A percentile compares a stretch with the other conserved stretches of the same genome.
These are phyloP conservation scores for Irpex sp. DNA, from an alignment of 1,284 basidiomycete species.

Conservation along the genomic window DNA sequence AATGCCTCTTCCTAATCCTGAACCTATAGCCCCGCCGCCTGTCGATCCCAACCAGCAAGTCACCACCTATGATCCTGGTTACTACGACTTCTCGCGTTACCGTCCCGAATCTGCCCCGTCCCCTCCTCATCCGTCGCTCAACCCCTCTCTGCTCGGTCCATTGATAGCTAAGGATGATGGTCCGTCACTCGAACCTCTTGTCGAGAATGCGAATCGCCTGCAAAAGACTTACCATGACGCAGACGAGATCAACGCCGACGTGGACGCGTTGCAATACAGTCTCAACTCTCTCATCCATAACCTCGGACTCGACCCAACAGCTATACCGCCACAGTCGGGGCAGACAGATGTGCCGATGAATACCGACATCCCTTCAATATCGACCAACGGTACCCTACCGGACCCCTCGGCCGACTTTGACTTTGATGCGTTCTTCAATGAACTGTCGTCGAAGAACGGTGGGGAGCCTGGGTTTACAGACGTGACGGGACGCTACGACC, in stretches of 20 bases:
- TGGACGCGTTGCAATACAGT: constrained; percentile 64
- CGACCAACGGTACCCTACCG: neutral
- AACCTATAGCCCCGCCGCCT: constrained; percentile 10
- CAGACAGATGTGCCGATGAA: neutral
- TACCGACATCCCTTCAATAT: neutral
- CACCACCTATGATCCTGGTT: constrained; percentile 25
- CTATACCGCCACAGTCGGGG: constrained; percentile 14
- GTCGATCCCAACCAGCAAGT: constrained; percentile 21
- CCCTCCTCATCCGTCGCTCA: constrained; percentile 11
- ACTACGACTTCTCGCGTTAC: constrained; percentile 13
- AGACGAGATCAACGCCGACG: constrained; percentile 64
- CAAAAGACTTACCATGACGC: constrained; percentile 59
- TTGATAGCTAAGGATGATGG: constrained; percentile 18
- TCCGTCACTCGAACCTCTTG: constrained; percentile 32
- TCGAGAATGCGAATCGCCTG: constrained; percentile 34
- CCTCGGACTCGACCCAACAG: constrained; percentile 55
- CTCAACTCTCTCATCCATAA: constrained; percentile 72
- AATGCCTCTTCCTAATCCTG: constrained; percentile 11
- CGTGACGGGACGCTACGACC: constrained; percentile 30
- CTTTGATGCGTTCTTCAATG: constrained; percentile 42
- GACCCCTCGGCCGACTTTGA: constrained; percentile 35
- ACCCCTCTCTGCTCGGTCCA: constrained; percentile 17
- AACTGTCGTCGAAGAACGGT: constrained; percentile 22
- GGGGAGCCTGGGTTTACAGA: constrained; percentile 25
- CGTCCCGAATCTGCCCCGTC: constrained; percentile 4